phyloP scores from a whole-genome alignment of 2,329 filamentous ascomycete species.

The Laburnicola sp. region DNA sequence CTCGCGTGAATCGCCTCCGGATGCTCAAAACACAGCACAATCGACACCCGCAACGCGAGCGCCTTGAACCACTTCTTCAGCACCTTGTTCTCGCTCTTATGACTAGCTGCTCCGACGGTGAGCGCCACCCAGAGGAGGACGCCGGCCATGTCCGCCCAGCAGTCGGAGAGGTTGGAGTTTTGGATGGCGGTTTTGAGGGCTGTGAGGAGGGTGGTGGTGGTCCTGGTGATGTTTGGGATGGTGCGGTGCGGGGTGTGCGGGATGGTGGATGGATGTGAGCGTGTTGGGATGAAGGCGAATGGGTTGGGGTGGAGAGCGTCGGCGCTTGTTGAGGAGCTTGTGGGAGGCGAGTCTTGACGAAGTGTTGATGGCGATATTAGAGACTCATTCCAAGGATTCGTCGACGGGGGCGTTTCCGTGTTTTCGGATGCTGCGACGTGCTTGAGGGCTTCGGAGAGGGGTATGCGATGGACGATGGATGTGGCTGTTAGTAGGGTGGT shows the following conservation, averaged over 20 bases:
- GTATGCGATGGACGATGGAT: conserved; percentile 31
- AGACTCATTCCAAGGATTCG: conserved; percentile 21
- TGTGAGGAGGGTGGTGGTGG: conserved; percentile 22
- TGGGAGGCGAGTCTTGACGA: conserved; percentile 25
- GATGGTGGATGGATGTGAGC: conserved; percentile 16
- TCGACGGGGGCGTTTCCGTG: neutral
- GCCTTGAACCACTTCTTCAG: conserved; percentile 38
- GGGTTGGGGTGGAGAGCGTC: conserved; percentile 10
- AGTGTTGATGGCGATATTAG: conserved; percentile 20
- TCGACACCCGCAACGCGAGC: conserved; percentile 34
- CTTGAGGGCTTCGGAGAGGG: conserved; percentile 34
- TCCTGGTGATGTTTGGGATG: conserved; percentile 7
- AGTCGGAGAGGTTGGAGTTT: conserved; percentile 36
- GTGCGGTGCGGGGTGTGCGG: conserved; percentile 8
- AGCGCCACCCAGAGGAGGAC: conserved; percentile 45
- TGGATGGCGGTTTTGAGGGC: conserved; percentile 30
- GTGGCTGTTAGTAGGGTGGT: conserved; percentile 36
- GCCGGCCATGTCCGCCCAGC: conserved; percentile 44
- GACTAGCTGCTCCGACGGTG: conserved; percentile 37
- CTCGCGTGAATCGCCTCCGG: conserved; percentile 35
- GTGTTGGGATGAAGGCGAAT: conserved; percentile 5
- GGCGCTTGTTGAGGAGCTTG: conserved; percentile 19
- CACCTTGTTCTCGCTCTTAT: conserved; percentile 21
- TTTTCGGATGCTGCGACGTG: conserved; percentile 11
- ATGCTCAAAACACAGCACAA: conserved; percentile 44